Percentiles rank a stretch among this genome's conserved stretches.
phyloP scores from a whole-genome alignment of 2,329 filamentous ascomycete species.

The Rachicladosporium sp. region DNA sequence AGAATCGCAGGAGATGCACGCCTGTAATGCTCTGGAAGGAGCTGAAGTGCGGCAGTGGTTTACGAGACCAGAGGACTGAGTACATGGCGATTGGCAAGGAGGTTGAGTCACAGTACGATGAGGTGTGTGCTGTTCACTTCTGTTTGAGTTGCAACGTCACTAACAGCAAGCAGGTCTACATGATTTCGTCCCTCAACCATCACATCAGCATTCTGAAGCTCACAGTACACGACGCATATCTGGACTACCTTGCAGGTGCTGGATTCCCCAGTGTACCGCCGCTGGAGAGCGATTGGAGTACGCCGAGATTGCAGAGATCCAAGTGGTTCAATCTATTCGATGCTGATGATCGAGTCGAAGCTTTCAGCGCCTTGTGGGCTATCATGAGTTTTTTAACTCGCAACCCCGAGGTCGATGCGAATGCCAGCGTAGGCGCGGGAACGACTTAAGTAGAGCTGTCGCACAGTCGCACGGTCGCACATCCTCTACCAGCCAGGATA shows the following conservation, averaged over 20 bases:
- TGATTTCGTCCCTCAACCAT: constrained; percentile 51
- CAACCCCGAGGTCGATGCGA: background rate
- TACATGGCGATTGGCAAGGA: constrained; percentile 47
- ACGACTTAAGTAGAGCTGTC: too few species aligned
- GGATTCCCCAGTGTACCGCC: constrained; percentile 18
- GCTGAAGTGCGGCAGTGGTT: constrained; percentile 34
- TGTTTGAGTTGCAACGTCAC: background rate
- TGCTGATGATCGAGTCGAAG: constrained; percentile 41
- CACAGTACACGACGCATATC: constrained; percentile 43
- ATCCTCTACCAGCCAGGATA: too few species aligned
- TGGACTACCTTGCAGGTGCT: constrained; percentile 41
- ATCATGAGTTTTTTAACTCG: constrained; percentile 42
- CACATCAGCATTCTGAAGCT: constrained; percentile 49
- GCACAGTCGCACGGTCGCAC: too few species aligned
- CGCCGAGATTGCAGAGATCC: constrained; percentile 42
- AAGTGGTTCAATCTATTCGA: constrained; percentile 49
- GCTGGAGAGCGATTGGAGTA: constrained; percentile 34
- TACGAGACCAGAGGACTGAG: constrained; percentile 45
- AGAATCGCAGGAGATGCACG: constrained; percentile 25
- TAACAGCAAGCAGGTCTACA: constrained; percentile 38
- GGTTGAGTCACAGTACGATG: constrained; percentile 21
- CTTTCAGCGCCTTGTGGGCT: constrained; percentile 45
- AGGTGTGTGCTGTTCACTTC: constrained; percentile 31
- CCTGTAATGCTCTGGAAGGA: constrained; percentile 42
- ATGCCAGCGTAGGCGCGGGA: background rate